Base-by-base conservation (phyloP, 2,329 filamentous ascomycete genomes). In the Keithomyces neogunnii region DNA sequence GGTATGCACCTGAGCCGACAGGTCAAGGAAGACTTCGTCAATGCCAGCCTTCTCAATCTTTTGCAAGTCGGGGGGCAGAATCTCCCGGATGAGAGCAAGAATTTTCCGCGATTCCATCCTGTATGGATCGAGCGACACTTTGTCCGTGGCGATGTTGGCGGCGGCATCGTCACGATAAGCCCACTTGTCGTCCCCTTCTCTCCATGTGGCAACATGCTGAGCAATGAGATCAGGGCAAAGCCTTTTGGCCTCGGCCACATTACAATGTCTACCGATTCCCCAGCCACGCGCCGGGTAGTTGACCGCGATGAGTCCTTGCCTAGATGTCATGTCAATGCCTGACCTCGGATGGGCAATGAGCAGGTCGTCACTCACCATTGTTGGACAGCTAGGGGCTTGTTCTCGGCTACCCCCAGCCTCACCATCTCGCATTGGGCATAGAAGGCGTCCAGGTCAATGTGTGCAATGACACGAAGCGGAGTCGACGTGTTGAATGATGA, bases 391-490 rank as follows among this genome's bases (percentile, higher is more conserved):
- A 99, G 78, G 8, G 93, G 93, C 57, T 84, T 80, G 52, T 89
- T 81, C 55, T 88, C 84, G 11, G 85, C 73, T 9, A 88, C 73
- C 10, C 84, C 84, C 44, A 97, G 76, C 6, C 93, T 83, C 8
- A 96, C 84, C 79, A 91, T 95, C 70, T 99, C 93, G 65, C 90
- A 96, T 73, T 99, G 93, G 3, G 88, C 87, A 67, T 99, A 99
- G 70, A 99, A 99, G 39, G 92, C 92, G 78, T 99, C 93, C 53
- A 99, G 83, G 63, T 99, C 93, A 56, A 97, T 83, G 66, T 96
- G 91, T 5, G 89, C 89, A 59, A 96, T 82, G 31, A 95, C 87
- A 45, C 93, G 84, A 36, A 99, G 76, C 1, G 92, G 92, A 48
- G 82, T 89, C 7, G 82, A 81, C 0, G 84, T 76, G 35, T 81